phyloP scores from a whole-genome alignment of 495 filamentous ascomycete species.

The Podospora australis region DNA sequence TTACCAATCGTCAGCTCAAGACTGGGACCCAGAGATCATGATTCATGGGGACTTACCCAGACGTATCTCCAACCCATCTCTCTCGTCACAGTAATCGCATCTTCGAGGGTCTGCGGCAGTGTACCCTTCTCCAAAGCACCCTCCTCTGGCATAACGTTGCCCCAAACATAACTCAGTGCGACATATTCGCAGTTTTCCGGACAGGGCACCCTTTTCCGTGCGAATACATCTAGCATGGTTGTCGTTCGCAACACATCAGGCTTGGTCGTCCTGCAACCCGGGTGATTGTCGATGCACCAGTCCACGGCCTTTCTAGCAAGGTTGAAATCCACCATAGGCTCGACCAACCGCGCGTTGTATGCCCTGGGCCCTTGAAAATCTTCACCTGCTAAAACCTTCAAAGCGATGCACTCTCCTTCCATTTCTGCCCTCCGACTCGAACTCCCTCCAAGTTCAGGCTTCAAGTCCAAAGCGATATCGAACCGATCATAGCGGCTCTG shows the following conservation, averaged over 20 bases:
- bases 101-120: conserved; percentile 21
- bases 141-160: conserved; percentile 3
- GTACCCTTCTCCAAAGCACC: conserved; percentile 10
- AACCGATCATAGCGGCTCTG: not conserved
- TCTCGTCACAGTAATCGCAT: conserved; percentile 15
- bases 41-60: too few relatives aligned
- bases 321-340: not conserved
- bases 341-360: not conserved
- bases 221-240: not conserved
- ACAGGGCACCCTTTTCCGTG: not conserved
- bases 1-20: not conserved
- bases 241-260: not conserved
- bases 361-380: not conserved
- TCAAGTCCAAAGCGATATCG: too few relatives aligned
- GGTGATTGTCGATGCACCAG: not conserved
- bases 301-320: not conserved
- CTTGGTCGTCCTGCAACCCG: not conserved
- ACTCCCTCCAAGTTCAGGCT: not conserved
- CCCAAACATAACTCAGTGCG: not conserved
- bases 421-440: not conserved
- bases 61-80: conserved; percentile 13
- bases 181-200: not conserved
- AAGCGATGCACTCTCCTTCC: not conserved
- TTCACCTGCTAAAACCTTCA: too few relatives aligned
- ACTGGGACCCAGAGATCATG: not conserved